These are phyloP conservation scores for Discostella pseudostelligera DNA, from an alignment of 108 stramenopile species.

Conservation along the genomic window DNA sequence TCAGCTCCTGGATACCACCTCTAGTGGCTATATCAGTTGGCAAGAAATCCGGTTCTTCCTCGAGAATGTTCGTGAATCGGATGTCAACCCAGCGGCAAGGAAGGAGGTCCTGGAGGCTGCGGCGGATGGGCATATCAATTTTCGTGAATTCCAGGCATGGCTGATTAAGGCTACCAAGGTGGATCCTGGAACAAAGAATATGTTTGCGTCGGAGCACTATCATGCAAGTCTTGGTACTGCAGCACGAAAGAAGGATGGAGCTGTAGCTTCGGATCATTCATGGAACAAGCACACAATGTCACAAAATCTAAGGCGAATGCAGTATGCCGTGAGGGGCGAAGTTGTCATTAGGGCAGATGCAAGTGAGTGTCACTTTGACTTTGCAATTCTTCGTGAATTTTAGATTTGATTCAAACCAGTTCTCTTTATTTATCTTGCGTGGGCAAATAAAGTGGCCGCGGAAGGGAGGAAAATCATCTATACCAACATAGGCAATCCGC, in stretches of 20 bases:
- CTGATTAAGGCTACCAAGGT: constrained; percentile 65
- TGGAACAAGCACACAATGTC: constrained; percentile 78
- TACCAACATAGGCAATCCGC: constrained; percentile 97
- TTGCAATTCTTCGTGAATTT: not conserved
- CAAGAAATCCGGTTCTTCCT: constrained; percentile 56
- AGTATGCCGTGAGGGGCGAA: constrained; percentile 81
- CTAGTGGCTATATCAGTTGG: constrained; percentile 43
- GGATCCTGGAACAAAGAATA: constrained; percentile 52
- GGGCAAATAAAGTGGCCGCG: constrained; percentile 39
- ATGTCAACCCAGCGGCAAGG: constrained; percentile 32
- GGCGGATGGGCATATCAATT: constrained; percentile 26
- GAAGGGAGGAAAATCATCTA: constrained; percentile 62
- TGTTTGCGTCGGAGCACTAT: constrained; percentile 40
- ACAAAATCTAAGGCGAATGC: constrained; percentile 70
- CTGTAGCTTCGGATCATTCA: constrained; percentile 32
- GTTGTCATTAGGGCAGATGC: constrained; percentile 75
- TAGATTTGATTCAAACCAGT: too few relatives aligned
- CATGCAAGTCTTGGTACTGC: constrained; percentile 50
- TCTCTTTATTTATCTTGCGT: not conserved
- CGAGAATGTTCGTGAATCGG: constrained; percentile 34
- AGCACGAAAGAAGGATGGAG: constrained; percentile 26
- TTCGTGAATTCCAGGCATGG: constrained; percentile 58
- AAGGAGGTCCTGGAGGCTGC: constrained; percentile 41
- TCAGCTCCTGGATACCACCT: constrained; percentile 58
- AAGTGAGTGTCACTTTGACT: constrained; percentile 9